Evolutionary conservation across 306 rosid genomes (phyloP).

Genomic region (Prunus mume): DNA sequence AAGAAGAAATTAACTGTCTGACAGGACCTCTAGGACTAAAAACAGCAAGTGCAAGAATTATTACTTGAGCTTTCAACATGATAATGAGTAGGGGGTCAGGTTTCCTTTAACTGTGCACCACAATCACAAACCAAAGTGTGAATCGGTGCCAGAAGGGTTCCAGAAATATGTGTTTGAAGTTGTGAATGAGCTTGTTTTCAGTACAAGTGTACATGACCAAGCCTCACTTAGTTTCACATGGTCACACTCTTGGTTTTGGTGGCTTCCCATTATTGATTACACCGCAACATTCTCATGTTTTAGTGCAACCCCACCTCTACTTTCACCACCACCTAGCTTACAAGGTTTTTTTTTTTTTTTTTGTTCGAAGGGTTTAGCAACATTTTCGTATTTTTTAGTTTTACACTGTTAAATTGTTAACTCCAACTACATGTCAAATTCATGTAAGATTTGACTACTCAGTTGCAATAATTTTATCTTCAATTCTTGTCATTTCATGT

Average conservation of each 20-base stretch:
- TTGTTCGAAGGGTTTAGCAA: too few relatives aligned
- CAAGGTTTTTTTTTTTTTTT: too few relatives aligned
- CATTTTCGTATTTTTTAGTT: too few relatives aligned
- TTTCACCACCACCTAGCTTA: too few relatives aligned
- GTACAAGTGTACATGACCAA: background rate
- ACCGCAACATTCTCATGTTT: too few relatives aligned
- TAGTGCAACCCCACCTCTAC: background rate
- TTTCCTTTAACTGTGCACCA: constrained; percentile 1
- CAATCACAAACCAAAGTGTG: background rate
- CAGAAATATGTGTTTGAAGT: background rate
- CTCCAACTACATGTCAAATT: too few relatives aligned
- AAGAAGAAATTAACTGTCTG: background rate
- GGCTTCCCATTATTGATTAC: too few relatives aligned
- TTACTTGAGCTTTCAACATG: constrained; percentile 6
- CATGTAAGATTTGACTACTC: too few relatives aligned
- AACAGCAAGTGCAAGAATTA: constrained; percentile 7
- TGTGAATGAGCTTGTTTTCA: constrained; percentile 4
- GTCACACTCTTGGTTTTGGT: background rate
- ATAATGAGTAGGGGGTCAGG: constrained; percentile 13
- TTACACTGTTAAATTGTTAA: too few relatives aligned
- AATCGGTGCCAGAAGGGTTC: background rate
- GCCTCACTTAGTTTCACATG: background rate
- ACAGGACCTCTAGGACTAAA: background rate
- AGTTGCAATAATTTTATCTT: too few relatives aligned
- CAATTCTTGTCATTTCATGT: too few relatives aligned